Conservation (phyloP, 2,329 filamentous ascomycete species). For the Pseudogymnoascus sp. region DNA sequence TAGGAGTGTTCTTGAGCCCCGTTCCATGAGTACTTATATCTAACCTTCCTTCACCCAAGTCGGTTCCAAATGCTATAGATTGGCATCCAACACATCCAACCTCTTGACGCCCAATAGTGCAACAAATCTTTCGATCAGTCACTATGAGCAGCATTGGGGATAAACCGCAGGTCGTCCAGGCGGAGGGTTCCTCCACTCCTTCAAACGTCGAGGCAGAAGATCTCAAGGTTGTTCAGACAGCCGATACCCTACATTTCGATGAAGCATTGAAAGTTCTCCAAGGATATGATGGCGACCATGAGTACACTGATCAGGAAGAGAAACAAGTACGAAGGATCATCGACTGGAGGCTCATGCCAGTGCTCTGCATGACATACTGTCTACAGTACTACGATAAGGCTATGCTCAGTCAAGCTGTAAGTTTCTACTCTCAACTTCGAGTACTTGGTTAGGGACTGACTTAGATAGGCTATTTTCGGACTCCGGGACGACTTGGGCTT, state of each 20-base stretch:
- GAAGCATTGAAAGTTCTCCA: conserved; percentile 35
- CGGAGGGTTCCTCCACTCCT: not conserved
- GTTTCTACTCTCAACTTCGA: conserved; percentile 11
- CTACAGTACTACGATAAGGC: conserved; percentile 44
- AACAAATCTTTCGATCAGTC: not conserved
- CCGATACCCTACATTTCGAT: conserved; percentile 31
- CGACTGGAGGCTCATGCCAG: conserved; percentile 36
- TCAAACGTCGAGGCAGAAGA: not conserved
- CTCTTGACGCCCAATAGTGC: not conserved
- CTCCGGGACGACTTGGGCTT: conserved; percentile 34
- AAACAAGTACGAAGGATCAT: conserved; percentile 35
- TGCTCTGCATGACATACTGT: conserved; percentile 38
- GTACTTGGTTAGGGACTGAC: not conserved
- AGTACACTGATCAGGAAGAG: conserved; percentile 37
- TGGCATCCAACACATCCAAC: not conserved
- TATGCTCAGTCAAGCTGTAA: conserved; percentile 44
- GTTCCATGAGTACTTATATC: not conserved
- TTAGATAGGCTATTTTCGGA: conserved; percentile 32
- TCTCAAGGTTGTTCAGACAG: not conserved
- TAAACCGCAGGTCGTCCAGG: not conserved
- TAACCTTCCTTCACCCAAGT: not conserved
- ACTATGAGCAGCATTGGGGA: not conserved
- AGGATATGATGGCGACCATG: conserved; percentile 33
- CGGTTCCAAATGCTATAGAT: not conserved
- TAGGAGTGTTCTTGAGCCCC: not conserved